A percentile compares a stretch with the other conserved stretches of the same genome.
phyloP scores from a whole-genome alignment of 148 eudicot genomes.

The Vaccinium myrtillus region DNA sequence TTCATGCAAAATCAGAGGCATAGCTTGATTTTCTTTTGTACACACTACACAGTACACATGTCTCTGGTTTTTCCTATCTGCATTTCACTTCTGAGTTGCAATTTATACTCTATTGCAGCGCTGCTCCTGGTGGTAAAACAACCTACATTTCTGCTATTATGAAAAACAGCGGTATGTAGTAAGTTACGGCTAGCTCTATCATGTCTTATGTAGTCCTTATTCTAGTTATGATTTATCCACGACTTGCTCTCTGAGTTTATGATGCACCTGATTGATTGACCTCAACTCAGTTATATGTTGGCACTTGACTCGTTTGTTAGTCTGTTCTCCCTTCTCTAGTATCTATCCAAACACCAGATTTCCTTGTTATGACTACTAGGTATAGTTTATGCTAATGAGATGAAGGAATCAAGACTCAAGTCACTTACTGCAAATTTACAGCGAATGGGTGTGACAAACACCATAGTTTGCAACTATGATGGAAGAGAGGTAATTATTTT shows the following conservation, averaged over 20 bases:
- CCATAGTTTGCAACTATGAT: constrained; percentile 80
- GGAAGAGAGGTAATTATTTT: constrained; percentile 76
- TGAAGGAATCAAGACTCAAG: constrained; percentile 80
- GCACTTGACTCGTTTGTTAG: neutral
- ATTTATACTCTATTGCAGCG: constrained; percentile 45
- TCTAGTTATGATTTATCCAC: neutral
- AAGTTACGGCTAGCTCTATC: neutral
- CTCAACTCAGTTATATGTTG: neutral
- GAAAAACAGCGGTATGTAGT: constrained; percentile 79
- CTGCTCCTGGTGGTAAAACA: constrained; percentile 99
- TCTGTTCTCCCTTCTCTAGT: neutral
- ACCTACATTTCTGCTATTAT: constrained; percentile 86
- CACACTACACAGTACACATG: neutral
- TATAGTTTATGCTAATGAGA: constrained; percentile 86
- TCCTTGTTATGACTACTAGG: constrained; percentile 36
- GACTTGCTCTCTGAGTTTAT: neutral
- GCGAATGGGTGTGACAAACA: constrained; percentile 96
- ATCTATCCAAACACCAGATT: neutral
- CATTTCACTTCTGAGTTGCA: neutral
- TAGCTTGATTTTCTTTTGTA: neutral
- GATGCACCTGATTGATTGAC: neutral
- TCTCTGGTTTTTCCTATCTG: neutral
- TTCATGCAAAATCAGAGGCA: neutral
- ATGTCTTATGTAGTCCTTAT: neutral
- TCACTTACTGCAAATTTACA: constrained; percentile 85